Evolutionary conservation across 2,329 filamentous ascomycete genomes (phyloP), one percentile per base, ranked within the genome.

Genomic region (Nemania sp.): DNA sequence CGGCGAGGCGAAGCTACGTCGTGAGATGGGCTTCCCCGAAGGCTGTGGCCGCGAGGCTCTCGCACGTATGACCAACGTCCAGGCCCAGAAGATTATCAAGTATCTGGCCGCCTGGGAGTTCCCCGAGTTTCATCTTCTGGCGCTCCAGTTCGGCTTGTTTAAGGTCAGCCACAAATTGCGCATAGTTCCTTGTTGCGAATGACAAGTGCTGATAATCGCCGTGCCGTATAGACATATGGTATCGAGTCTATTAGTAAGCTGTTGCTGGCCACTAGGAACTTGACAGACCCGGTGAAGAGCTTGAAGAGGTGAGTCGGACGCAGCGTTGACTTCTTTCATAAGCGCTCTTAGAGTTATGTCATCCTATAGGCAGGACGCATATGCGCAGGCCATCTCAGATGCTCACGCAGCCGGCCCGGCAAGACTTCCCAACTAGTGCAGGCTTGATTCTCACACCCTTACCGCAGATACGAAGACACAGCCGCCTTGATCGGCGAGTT

Each of bases 391-490:
- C 26, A 30, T 31, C 4, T 4, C 7, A n/a, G 28, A 20, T 15
- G 6, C 19, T 33, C n/a, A n/a, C n/a, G n/a, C n/a, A n/a, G n/a
- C n/a, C n/a, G n/a, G n/a, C n/a, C n/a, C n/a, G n/a, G n/a, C n/a
- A n/a, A n/a, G n/a, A n/a, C n/a, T n/a, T n/a, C n/a, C n/a, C n/a
- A n/a, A n/a, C n/a, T n/a, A n/a, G n/a, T n/a, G n/a, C n/a, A n/a
- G n/a, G n/a, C n/a, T n/a, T n/a, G n/a, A n/a, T n/a, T n/a, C n/a
- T n/a, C n/a, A n/a, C n/a, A n/a, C n/a, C n/a, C n/a, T n/a, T n/a
- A n/a, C n/a, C n/a, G n/a, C n/a, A 70, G 68, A 57, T 70, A 67
- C 36, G 67, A 70, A 57, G 68, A 70, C 59, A 70, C 68, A 3
- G 64, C 52, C 5, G 56, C 61, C 23, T 23, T 70, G 5, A 70